These are phyloP conservation scores for Amanita rubescens DNA, from an alignment of 768 basidiomycete species.

Conservation along the genomic window DNA sequence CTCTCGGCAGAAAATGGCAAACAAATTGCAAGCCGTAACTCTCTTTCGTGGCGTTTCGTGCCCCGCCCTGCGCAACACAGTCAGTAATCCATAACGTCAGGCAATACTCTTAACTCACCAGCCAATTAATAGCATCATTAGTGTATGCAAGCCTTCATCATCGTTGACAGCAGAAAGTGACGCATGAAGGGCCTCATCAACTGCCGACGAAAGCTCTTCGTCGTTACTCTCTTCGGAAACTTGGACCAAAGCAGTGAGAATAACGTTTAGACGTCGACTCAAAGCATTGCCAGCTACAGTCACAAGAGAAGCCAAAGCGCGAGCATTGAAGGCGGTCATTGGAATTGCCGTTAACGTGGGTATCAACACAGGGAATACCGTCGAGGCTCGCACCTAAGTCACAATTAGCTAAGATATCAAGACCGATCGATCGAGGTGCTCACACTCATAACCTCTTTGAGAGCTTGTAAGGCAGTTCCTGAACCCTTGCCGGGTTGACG, in stretches of 20 bases:
- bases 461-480: slow-evolving; percentile 90
- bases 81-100: neutral
- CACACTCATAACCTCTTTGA: slow-evolving; percentile 92
- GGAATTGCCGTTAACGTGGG: slow-evolving; percentile 87
- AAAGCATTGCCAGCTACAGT: slow-evolving; percentile 90
- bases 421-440: slow-evolving; percentile 20
- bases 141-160: slow-evolving; percentile 78
- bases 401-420: neutral
- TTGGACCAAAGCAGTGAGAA: slow-evolving; percentile 74
- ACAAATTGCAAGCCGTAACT: slow-evolving; percentile 70
- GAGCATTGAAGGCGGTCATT: slow-evolving; percentile 93
- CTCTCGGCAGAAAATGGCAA: slow-evolving; percentile 77
- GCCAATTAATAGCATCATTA: slow-evolving; percentile 84
- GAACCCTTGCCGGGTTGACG: slow-evolving; percentile 89
- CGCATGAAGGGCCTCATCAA: slow-evolving; percentile 69
- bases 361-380: slow-evolving; percentile 95
- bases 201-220: slow-evolving; percentile 61
- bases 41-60: slow-evolving; percentile 62
- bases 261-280: slow-evolving; percentile 72
- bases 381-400: slow-evolving; percentile 78
- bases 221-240: slow-evolving; percentile 63
- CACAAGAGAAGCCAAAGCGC: slow-evolving; percentile 83
- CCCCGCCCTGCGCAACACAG: slow-evolving; percentile 59
- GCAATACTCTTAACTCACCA: slow-evolving; percentile 47
- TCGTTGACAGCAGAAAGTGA: slow-evolving; percentile 77